Percentiles rank a stretch among this genome's conserved stretches.
phyloP scores from a whole-genome alignment of 164 flowering plant species.

The Umbellularia californica region DNA sequence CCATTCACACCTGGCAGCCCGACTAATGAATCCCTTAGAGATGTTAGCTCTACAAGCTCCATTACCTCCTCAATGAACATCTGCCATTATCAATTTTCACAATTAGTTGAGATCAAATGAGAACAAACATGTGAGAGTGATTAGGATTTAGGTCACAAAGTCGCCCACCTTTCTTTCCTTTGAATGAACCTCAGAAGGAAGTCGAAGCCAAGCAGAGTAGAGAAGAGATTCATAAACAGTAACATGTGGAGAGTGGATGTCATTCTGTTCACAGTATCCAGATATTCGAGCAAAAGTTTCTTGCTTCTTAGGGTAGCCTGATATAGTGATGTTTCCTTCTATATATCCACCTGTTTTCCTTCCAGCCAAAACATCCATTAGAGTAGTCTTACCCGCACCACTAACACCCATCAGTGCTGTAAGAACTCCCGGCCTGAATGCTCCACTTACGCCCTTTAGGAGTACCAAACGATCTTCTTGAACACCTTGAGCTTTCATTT shows the following conservation, averaged over 20 bases:
- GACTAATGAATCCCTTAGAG: constrained; percentile 33
- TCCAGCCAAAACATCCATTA: constrained; percentile 55
- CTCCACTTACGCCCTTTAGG: constrained; percentile 45
- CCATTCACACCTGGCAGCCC: constrained; percentile 48
- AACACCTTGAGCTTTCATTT: constrained; percentile 51
- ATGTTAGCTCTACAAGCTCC: constrained; percentile 45
- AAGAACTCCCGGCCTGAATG: constrained; percentile 55
- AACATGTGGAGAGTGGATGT: constrained; percentile 56
- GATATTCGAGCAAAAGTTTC: constrained; percentile 52
- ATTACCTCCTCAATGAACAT: constrained; percentile 49
- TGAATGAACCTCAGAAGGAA: constrained; percentile 36
- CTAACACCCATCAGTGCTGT: constrained; percentile 62
- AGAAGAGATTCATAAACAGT: constrained; percentile 47
- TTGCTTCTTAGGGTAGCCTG: constrained; percentile 49
- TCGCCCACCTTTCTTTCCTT: constrained; percentile 37
- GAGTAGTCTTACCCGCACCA: constrained; percentile 62
- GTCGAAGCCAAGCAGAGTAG: constrained; percentile 59
- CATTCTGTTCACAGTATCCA: constrained; percentile 55
- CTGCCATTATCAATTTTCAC: constrained; percentile 18
- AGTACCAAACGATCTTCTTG: constrained; percentile 32
- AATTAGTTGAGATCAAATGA: not conserved
- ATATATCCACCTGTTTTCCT: constrained; percentile 51
- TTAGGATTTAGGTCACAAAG: not conserved
- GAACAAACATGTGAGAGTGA: not conserved
- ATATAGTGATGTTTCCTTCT: constrained; percentile 39